phyloP scores from a whole-genome alignment of 2,329 filamentous ascomycete species.

The Diaporthe aspalathi region DNA sequence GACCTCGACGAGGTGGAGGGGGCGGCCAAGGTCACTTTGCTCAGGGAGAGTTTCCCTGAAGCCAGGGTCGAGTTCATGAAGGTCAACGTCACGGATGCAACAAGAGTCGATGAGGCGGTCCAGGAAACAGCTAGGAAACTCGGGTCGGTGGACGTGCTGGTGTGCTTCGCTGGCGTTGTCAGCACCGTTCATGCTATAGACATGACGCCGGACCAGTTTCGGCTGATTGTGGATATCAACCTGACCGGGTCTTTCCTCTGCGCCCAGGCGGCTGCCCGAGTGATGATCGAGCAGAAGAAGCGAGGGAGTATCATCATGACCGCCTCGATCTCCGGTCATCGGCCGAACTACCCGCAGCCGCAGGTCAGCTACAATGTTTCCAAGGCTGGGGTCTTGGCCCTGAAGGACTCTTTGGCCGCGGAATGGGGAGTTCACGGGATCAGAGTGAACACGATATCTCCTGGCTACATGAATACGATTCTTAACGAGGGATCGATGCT shows the following conservation, averaged over 20 bases:
- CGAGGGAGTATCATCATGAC: constrained; percentile 75
- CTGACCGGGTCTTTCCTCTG: constrained; percentile 77
- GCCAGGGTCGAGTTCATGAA: constrained; percentile 60
- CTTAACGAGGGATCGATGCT: constrained; percentile 75
- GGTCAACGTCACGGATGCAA: constrained; percentile 64
- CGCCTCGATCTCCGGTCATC: constrained; percentile 75
- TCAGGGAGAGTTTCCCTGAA: constrained; percentile 66
- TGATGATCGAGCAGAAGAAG: constrained; percentile 61
- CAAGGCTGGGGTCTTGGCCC: constrained; percentile 73
- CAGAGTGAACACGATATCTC: constrained; percentile 75
- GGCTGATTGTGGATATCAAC: constrained; percentile 76
- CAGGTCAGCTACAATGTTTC: constrained; percentile 79
- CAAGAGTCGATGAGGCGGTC: constrained; percentile 48
- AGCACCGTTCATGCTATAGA: constrained; percentile 70
- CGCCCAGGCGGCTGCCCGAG: constrained; percentile 69
- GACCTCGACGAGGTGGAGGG: constrained; percentile 59
- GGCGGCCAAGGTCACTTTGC: constrained; percentile 52
- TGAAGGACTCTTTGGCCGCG: constrained; percentile 74
- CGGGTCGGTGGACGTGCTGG: constrained; percentile 65
- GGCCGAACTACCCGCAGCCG: constrained; percentile 78
- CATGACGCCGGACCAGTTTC: constrained; percentile 69
- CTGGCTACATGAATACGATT: constrained; percentile 83
- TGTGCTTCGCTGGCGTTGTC: constrained; percentile 77
- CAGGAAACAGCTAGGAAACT: constrained; percentile 54
- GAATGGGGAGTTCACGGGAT: constrained; percentile 81